These are phyloP conservation scores for Musa beccarii DNA, from an alignment of 176 grass and related monocot genomes.

Conservation along the genomic window DNA sequence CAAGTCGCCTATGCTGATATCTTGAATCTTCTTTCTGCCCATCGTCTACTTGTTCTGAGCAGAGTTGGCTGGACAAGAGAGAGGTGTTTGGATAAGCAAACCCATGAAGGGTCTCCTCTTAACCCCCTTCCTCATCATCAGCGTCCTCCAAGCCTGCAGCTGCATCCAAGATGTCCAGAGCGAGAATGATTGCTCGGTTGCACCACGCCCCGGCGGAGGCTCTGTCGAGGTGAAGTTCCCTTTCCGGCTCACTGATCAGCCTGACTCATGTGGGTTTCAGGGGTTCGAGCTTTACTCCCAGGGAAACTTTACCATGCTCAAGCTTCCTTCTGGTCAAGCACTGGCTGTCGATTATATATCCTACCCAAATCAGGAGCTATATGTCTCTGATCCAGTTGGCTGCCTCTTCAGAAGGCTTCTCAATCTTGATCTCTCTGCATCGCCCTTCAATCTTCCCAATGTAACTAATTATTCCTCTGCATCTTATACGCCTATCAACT, in stretches of 20 bases:
- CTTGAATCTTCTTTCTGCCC: no score
- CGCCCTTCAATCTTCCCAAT: background rate
- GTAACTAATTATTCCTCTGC: background rate
- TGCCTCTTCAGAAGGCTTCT: background rate
- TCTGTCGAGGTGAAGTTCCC: background rate
- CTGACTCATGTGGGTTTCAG: background rate
- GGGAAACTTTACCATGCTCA: background rate
- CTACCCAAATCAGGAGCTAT: background rate
- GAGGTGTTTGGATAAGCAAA: background rate
- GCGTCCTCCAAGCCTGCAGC: background rate
- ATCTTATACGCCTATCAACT: background rate
- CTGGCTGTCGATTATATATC: background rate
- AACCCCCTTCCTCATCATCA: background rate
- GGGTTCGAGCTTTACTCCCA: constrained; percentile 7
- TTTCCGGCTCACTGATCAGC: background rate
- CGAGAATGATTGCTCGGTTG: background rate
- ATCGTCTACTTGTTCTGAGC: no score
- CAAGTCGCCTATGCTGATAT: no score
- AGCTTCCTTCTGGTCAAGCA: background rate
- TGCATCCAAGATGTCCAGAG: background rate
- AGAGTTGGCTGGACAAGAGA: no score
- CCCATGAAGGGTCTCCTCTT: background rate
- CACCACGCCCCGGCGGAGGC: no score
- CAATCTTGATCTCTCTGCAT: background rate
- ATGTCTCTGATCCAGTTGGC: background rate